Conservation (phyloP, 306 rosid species). For the Sicyos edulis region DNA sequence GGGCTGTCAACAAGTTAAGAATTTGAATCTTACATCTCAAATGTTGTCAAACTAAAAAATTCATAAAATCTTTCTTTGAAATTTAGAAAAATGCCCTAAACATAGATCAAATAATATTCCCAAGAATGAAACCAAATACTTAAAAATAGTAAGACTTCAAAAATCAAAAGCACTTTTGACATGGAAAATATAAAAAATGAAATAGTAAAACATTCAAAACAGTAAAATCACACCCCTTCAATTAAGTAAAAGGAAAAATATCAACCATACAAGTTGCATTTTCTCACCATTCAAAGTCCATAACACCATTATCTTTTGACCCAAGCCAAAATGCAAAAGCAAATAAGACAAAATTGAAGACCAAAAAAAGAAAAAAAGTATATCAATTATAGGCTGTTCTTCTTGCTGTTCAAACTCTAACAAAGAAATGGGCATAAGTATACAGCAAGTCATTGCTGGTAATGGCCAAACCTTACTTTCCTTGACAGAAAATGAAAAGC, state of each 20-base stretch:
- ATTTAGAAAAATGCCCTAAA: too few species aligned
- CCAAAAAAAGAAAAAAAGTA: background rate
- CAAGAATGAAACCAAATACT: too few species aligned
- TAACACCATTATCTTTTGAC: background rate
- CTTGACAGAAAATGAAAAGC: constrained; percentile 15
- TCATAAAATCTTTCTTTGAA: background rate
- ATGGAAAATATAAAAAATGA: too few species aligned
- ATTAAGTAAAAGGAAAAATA: background rate
- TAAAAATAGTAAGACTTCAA: background rate
- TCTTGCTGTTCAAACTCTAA: background rate
- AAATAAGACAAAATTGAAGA: background rate
- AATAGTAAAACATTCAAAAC: background rate
- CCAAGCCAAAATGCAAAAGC: background rate
- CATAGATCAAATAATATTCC: too few species aligned
- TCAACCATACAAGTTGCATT: background rate
- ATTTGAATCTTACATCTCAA: too few species aligned
- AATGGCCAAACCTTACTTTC: constrained; percentile 12
- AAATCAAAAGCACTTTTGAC: background rate
- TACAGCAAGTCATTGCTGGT: constrained; percentile 6
- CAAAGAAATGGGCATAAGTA: background rate
- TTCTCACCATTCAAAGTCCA: background rate
- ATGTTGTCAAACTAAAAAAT: too few species aligned
- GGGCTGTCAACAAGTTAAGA: too few species aligned
- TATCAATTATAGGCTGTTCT: background rate
- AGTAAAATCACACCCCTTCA: background rate